Conservation (phyloP, 2,329 filamentous ascomycete species). For the Fusarium tupiense region DNA sequence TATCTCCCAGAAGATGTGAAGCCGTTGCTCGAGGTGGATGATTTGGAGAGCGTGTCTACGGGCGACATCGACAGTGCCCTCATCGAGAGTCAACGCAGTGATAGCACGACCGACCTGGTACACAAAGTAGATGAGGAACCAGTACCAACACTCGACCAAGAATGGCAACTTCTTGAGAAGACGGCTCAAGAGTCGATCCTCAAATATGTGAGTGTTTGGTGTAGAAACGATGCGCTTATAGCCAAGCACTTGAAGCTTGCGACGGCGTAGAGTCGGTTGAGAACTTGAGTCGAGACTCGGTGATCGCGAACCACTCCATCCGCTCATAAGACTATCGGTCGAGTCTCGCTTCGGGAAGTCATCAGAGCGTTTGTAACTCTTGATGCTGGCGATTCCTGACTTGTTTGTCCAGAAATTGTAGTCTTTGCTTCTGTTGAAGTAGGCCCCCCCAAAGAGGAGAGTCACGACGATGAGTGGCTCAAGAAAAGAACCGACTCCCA, state of each 20-base stretch:
- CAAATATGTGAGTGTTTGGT: slow-evolving; percentile 47
- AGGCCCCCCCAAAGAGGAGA: slow-evolving; percentile 56
- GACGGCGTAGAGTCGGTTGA: slow-evolving; percentile 44
- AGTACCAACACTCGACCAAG: slow-evolving; percentile 80
- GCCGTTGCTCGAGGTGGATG: slow-evolving; percentile 70
- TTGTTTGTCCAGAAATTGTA: slow-evolving; percentile 44
- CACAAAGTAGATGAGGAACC: slow-evolving; percentile 80
- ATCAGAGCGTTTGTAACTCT: slow-evolving; percentile 45
- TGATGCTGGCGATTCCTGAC: slow-evolving; percentile 29
- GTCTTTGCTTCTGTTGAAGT: slow-evolving; percentile 55
- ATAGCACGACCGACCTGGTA: slow-evolving; percentile 80
- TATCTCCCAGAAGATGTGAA: slow-evolving; percentile 73
- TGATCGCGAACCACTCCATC: slow-evolving; percentile 41
- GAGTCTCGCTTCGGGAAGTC: slow-evolving; percentile 42
- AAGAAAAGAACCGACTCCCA: slow-evolving; percentile 54
- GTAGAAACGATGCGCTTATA: slow-evolving; percentile 46
- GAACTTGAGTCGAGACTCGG: slow-evolving; percentile 44
- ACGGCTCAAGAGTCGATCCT: slow-evolving; percentile 52
- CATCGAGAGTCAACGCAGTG: slow-evolving; percentile 73
- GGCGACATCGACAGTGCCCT: slow-evolving; percentile 74
- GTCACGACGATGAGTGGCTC: slow-evolving; percentile 56
- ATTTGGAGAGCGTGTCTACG: slow-evolving; percentile 74
- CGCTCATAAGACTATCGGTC: slow-evolving; percentile 39
- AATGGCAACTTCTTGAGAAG: slow-evolving; percentile 75
- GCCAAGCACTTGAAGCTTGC: slow-evolving; percentile 48